Evolutionary conservation across 2,329 filamentous ascomycete species (phyloP).

Genomic region (Diaporthe amygdali): DNA sequence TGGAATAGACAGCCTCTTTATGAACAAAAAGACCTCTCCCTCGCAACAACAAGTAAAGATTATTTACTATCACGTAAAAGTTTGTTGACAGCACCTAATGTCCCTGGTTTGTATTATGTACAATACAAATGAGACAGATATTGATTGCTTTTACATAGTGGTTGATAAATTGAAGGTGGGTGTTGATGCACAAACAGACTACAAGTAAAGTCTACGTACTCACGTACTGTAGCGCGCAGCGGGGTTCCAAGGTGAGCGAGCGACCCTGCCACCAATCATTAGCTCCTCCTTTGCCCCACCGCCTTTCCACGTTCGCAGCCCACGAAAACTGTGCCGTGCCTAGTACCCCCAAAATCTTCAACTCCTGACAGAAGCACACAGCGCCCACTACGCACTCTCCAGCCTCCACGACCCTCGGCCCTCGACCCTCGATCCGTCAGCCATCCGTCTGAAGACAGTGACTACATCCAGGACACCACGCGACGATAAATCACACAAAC

Average conservation of each 20-base stretch:
- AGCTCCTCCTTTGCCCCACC: neutral
- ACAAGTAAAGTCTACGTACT: too few species aligned
- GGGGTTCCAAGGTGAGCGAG: neutral
- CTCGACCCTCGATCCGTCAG: neutral
- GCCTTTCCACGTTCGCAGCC: slow-evolving; percentile 15
- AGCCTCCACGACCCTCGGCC: slow-evolving; percentile 16
- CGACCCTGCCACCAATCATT: neutral
- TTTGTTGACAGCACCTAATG: too few species aligned
- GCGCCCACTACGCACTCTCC: neutral
- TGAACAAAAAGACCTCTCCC: too few species aligned
- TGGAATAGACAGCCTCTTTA: too few species aligned
- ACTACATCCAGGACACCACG: neutral
- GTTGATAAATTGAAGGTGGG: too few species aligned
- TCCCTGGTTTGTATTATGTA: too few species aligned
- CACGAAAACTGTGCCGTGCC: slow-evolving; percentile 18
- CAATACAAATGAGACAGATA: too few species aligned
- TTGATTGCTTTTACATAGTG: too few species aligned
- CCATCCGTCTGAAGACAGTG: neutral
- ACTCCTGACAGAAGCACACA: neutral
- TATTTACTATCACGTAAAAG: too few species aligned
- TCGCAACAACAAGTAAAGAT: too few species aligned
- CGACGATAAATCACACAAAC: slow-evolving; percentile 38
- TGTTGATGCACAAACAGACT: too few species aligned
- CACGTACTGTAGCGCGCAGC: too few species aligned
- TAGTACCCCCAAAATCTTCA: slow-evolving; percentile 16